Evolutionary conservation across 768 basidiomycete genomes (phyloP).

Genomic region (Suillus variegatus): DNA sequence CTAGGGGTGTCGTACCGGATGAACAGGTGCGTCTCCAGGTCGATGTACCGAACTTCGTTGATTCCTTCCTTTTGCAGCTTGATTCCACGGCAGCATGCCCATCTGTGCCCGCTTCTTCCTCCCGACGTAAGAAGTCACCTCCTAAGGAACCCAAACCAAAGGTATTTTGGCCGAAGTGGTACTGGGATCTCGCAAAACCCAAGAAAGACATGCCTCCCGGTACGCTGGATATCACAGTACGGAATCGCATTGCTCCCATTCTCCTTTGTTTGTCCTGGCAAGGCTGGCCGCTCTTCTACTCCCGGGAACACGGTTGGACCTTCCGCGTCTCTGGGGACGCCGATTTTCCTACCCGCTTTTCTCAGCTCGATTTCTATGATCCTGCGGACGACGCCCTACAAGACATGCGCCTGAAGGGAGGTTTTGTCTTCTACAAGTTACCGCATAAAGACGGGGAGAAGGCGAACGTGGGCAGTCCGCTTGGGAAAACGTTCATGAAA

Average conservation of each 20-base stretch:
- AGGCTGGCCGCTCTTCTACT: slow-evolving; percentile 81
- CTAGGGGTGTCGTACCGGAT: slow-evolving; percentile 53
- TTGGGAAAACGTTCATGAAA: slow-evolving; percentile 87
- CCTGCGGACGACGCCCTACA: slow-evolving; percentile 60
- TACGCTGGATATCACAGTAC: slow-evolving; percentile 81
- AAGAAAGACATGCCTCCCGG: slow-evolving; percentile 68
- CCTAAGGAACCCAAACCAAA: slow-evolving; percentile 42
- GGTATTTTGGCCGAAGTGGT: slow-evolving; percentile 95
- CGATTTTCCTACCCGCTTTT: slow-evolving; percentile 46
- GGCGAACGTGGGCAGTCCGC: slow-evolving; percentile 91
- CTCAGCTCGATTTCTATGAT: slow-evolving; percentile 59
- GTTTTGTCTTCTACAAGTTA: slow-evolving; percentile 81
- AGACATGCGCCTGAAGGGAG: slow-evolving; percentile 47
- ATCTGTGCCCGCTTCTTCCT: background rate
- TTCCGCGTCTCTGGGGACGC: slow-evolving; percentile 68
- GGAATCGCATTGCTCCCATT: slow-evolving; percentile 80
- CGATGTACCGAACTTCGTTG: slow-evolving; percentile 10
- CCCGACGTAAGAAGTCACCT: slow-evolving; percentile 28
- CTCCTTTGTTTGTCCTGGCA: slow-evolving; percentile 88
- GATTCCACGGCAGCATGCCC: slow-evolving; percentile 46
- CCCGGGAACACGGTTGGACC: slow-evolving; percentile 88
- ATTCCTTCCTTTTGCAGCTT: slow-evolving; percentile 42
- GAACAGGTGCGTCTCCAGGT: slow-evolving; percentile 23
- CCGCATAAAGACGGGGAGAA: slow-evolving; percentile 96
- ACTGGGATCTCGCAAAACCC: slow-evolving; percentile 83